phyloP scores from a whole-genome alignment of 2,329 filamentous ascomycete species.

The Colletotrichum viniferum region DNA sequence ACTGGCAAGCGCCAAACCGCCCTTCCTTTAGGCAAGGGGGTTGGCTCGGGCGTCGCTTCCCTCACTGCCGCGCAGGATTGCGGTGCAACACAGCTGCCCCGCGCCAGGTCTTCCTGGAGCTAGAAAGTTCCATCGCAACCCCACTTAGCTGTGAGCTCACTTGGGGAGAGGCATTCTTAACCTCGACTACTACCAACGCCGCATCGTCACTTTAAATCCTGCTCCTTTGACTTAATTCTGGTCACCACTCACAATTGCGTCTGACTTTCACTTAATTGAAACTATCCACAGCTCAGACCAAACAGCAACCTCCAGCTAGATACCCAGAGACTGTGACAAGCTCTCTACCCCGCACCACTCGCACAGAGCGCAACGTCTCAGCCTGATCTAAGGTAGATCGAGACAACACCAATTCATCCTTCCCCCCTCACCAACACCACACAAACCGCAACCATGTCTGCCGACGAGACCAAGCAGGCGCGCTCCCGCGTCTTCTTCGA shows the following conservation, averaged over 20 bases:
- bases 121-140: slow-evolving; percentile 4
- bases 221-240: background rate
- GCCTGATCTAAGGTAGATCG: background rate
- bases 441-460: slow-evolving; percentile 4
- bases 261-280: background rate
- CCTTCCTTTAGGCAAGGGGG: background rate
- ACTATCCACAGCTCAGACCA: background rate
- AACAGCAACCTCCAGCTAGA: background rate
- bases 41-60: background rate
- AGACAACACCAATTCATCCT: background rate
- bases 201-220: background rate
- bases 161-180: background rate
- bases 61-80: background rate
- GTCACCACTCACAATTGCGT: background rate
- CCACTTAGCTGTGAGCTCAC: background rate
- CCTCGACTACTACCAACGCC: background rate
- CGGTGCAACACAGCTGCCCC: background rate
- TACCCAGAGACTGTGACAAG: background rate
- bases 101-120: background rate
- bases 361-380: slow-evolving; percentile 37
- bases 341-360: background rate
- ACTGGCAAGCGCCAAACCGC: background rate
- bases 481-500: slow-evolving; percentile 92
- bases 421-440: background rate
- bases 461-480: slow-evolving; percentile 43